These are phyloP conservation scores for Seminavis robusta DNA, from an alignment of 108 stramenopile genomes.

Conservation along the genomic window DNA sequence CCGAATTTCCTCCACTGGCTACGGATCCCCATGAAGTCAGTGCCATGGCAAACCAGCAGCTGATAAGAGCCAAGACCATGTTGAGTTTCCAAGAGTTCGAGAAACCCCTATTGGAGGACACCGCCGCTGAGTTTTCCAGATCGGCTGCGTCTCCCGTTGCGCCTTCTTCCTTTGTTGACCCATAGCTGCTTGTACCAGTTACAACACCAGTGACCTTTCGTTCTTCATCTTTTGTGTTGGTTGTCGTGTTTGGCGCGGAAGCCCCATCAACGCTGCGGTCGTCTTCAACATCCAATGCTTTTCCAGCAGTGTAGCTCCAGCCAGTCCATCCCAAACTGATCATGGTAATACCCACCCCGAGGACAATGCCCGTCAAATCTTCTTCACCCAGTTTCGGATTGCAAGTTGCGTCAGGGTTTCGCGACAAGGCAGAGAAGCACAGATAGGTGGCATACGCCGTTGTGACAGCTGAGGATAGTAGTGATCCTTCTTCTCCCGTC, in stretches of 20 bases:
- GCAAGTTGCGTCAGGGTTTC: constrained; percentile 75
- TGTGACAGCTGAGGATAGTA: constrained; percentile 81
- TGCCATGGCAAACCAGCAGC: constrained; percentile 87
- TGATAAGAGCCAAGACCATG: constrained; percentile 62
- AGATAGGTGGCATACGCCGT: constrained; percentile 84
- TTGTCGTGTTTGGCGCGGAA: not conserved
- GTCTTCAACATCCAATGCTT: constrained; percentile 1
- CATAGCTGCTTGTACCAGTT: constrained; percentile 30
- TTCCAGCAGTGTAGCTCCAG: constrained; percentile 61
- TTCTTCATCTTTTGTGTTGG: constrained; percentile 6
- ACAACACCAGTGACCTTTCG: constrained; percentile 46
- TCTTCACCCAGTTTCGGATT: constrained; percentile 78
- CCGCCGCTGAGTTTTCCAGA: not conserved
- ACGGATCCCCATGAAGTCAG: constrained; percentile 91
- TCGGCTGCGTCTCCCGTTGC: not conserved
- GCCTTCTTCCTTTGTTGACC: constrained; percentile 6
- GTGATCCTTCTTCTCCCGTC: constrained; percentile 65
- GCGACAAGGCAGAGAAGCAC: constrained; percentile 71
- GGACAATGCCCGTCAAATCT: constrained; percentile 54
- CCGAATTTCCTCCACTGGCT: constrained; percentile 53
- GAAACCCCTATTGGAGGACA: constrained; percentile 10
- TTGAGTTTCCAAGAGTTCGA: constrained; percentile 90
- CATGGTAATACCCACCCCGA: constrained; percentile 76
- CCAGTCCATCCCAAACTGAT: constrained; percentile 82
- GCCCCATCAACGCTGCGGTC: constrained; percentile 1